These are phyloP conservation scores for Endocladia muricata DNA, from an alignment of 31 red algal species.

Conservation along the genomic window DNA sequence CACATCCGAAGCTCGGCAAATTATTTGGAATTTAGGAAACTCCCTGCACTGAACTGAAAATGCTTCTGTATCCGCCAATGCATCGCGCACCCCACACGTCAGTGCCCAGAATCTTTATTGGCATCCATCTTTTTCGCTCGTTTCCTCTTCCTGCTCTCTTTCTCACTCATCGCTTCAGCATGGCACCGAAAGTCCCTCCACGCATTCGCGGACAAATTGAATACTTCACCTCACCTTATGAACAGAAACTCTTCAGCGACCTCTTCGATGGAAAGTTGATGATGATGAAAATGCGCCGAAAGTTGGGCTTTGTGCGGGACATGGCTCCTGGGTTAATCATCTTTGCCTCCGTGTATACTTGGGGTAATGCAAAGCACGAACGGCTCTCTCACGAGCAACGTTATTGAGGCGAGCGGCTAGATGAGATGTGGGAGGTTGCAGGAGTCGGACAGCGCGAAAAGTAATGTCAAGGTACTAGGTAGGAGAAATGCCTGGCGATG, in stretches of 20 bases:
- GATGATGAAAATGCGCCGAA: constrained; percentile 84
- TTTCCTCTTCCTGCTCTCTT: not conserved
- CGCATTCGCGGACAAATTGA: constrained; percentile 84
- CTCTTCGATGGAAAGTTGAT: constrained; percentile 73
- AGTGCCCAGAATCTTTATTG: no score
- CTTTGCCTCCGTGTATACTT: constrained; percentile 77
- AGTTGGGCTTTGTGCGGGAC: constrained; percentile 64
- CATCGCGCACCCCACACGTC: no score
- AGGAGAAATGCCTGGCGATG: no score
- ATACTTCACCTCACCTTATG: constrained; percentile 91
- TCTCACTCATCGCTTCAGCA: constrained; percentile 5
- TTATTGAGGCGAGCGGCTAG: constrained; percentile 43
- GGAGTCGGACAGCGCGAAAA: no score
- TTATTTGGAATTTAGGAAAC: no score
- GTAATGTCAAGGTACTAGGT: no score
- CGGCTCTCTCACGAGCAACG: constrained; percentile 64
- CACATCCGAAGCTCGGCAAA: no score
- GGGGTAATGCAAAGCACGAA: constrained; percentile 79
- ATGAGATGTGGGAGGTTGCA: no score
- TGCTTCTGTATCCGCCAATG: no score
- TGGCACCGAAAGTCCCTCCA: constrained; percentile 75
- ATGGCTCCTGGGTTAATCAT: constrained; percentile 71
- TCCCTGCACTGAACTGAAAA: no score
- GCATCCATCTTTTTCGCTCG: not conserved
- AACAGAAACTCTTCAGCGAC: constrained; percentile 91